A percentile compares a stretch with the other conserved stretches of the same genome.
Evolutionary conservation across 495 filamentous ascomycete genomes (phyloP).

Genomic region (Penicillium silybi): DNA sequence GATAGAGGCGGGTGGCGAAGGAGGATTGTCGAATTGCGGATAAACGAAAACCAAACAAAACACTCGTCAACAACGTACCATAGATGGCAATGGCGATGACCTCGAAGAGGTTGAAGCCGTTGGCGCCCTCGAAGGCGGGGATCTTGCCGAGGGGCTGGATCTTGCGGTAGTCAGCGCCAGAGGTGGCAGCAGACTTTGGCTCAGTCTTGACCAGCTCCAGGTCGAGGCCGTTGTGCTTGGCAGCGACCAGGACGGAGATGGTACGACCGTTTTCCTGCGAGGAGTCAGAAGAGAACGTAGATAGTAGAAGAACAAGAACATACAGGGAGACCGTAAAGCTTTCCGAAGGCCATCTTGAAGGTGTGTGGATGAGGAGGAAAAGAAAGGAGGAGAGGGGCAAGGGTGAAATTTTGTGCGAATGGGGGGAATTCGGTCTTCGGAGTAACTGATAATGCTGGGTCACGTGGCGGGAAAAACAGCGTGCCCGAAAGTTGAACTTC

Average conservation of each 20-base stretch:
- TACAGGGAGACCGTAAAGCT: slow-evolving; percentile 86
- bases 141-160: slow-evolving; percentile 84
- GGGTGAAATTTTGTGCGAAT: slow-evolving; percentile 37
- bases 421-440: slow-evolving; percentile 30
- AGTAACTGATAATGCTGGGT: slow-evolving; percentile 23
- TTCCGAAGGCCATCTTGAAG: slow-evolving; percentile 86
- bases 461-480: slow-evolving; percentile 32
- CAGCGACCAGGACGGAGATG: slow-evolving; percentile 81
- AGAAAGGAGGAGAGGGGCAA: slow-evolving; percentile 33
- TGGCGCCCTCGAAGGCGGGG: slow-evolving; percentile 86
- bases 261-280: slow-evolving; percentile 82
- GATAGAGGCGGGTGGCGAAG: slow-evolving; percentile 9
- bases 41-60: slow-evolving; percentile 7
- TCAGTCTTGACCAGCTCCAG: slow-evolving; percentile 75
- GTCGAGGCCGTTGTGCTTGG: slow-evolving; percentile 92
- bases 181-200: slow-evolving; percentile 35
- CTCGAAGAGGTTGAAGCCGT: slow-evolving; percentile 89
- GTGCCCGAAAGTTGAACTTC: neutral
- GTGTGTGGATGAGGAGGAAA: slow-evolving; percentile 17
- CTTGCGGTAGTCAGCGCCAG: slow-evolving; percentile 70
- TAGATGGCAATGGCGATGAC: slow-evolving; percentile 95
- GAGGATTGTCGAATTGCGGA: neutral
- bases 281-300: slow-evolving; percentile 8
- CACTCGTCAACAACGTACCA: slow-evolving; percentile 58
- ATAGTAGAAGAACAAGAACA: slow-evolving; percentile 28